phyloP scores from a whole-genome alignment of 1,284 basidiomycete genomes.

The Megacollybia platyphylla region DNA sequence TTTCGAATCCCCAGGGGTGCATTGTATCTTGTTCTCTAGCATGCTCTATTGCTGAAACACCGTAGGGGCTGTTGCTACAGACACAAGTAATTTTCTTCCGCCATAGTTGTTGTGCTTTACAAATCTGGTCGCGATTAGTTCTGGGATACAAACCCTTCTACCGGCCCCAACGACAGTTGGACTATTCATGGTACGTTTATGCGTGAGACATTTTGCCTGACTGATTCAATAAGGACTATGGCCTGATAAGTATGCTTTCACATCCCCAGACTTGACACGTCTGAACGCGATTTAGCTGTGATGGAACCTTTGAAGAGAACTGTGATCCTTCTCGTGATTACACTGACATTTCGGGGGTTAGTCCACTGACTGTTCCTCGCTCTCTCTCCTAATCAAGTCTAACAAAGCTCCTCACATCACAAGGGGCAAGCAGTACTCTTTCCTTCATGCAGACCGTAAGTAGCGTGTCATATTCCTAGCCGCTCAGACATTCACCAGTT shows the following conservation, averaged over 20 bases:
- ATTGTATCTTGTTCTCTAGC: constrained; percentile 6
- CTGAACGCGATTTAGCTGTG: constrained; percentile 36
- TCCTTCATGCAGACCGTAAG: constrained; percentile 49
- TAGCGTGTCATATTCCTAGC: background rate
- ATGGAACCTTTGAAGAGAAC: constrained; percentile 44
- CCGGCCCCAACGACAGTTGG: constrained; percentile 55
- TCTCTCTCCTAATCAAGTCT: background rate
- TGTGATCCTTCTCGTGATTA: constrained; percentile 59
- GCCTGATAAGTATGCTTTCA: constrained; percentile 45
- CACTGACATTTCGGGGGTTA: constrained; percentile 38
- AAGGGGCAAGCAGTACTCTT: constrained; percentile 52
- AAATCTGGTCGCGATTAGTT: constrained; percentile 24
- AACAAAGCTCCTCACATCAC: constrained; percentile 39
- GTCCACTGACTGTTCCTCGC: constrained; percentile 7
- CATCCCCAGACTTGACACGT: background rate
- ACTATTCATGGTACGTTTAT: constrained; percentile 53
- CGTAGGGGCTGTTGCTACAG: constrained; percentile 48
- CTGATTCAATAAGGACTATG: constrained; percentile 36
- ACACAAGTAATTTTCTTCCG: constrained; percentile 31
- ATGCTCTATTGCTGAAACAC: constrained; percentile 1
- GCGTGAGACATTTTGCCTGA: background rate
- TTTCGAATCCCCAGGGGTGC: constrained; percentile 37
- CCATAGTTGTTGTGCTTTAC: background rate
- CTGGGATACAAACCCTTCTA: constrained; percentile 51
- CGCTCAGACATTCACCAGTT: constrained; percentile 18